phyloP scores from a whole-genome alignment of 768 basidiomycete species.

The Serendipita sp. region DNA sequence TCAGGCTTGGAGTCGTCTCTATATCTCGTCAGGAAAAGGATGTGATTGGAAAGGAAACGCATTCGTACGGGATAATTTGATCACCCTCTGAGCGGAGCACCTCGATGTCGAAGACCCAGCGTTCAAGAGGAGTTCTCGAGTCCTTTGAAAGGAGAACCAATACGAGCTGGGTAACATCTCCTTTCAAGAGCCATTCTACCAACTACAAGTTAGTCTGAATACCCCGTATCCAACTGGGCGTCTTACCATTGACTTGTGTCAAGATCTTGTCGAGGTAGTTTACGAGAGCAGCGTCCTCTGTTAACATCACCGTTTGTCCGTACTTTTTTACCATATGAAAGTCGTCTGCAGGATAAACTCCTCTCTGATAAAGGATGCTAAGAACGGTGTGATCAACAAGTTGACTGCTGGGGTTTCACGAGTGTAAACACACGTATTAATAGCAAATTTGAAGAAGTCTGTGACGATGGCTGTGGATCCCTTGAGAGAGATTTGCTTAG shows the following conservation, averaged over 20 bases:
- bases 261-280: constrained; percentile 91
- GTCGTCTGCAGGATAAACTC: constrained; percentile 94
- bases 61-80: constrained; percentile 6
- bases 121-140: constrained; percentile 74
- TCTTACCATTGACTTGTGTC: constrained; percentile 78
- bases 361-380: constrained; percentile 90
- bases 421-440: constrained; percentile 60
- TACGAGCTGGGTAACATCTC: constrained; percentile 84
- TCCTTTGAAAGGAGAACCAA: constrained; percentile 94
- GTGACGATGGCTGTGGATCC: constrained; percentile 88
- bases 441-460: constrained; percentile 99
- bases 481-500: constrained; percentile 61
- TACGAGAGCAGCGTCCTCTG: constrained; percentile 82
- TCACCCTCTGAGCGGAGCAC: constrained; percentile 44
- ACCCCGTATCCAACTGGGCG: not conserved
- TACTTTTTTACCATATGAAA: constrained; percentile 99
- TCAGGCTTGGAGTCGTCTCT: constrained; percentile 41
- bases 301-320: constrained; percentile 87
- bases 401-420: constrained; percentile 9
- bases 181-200: constrained; percentile 84
- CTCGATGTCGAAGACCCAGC: constrained; percentile 97
- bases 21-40: constrained; percentile 17
- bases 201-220: not conserved
- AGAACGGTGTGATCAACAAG: constrained; percentile 1
- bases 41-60: not conserved